Percentiles rank a stretch among this genome's conserved stretches.
These are phyloP conservation scores for Carex scoparia DNA, from an alignment of 176 grass and related monocot species.

Conservation along the genomic window DNA sequence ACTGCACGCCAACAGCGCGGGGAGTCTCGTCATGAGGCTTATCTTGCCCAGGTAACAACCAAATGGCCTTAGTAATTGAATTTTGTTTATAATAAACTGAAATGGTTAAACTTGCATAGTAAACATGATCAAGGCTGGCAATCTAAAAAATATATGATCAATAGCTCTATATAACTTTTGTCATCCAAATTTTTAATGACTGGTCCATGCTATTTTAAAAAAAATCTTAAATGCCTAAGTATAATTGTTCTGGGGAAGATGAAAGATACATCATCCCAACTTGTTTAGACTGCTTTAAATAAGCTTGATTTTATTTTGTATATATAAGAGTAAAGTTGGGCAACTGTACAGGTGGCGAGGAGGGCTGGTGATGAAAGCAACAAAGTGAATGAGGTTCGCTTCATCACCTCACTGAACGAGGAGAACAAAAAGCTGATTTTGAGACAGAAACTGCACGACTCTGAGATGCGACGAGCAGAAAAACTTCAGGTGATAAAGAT, in stretches of 20 bases:
- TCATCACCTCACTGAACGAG: slow-evolving; percentile 97
- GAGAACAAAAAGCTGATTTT: slow-evolving; percentile 96
- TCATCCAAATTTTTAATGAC: neutral
- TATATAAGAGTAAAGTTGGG: neutral
- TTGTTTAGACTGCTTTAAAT: neutral
- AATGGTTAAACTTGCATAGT: neutral
- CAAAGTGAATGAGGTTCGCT: slow-evolving; percentile 99
- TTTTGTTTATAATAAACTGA: neutral
- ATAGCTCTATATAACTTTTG: neutral
- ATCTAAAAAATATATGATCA: neutral
- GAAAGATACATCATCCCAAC: neutral
- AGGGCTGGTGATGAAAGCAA: slow-evolving; percentile 95
- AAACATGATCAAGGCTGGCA: neutral
- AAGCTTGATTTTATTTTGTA: neutral
- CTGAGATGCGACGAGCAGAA: slow-evolving; percentile 95
- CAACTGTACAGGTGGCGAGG: slow-evolving; percentile 44
- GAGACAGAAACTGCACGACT: slow-evolving; percentile 90
- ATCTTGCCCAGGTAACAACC: slow-evolving; percentile 59
- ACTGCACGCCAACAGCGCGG: slow-evolving; percentile 88
- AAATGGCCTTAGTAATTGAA: neutral
- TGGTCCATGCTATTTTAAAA: too few relatives aligned
- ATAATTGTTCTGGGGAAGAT: neutral
- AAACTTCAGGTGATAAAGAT: slow-evolving; percentile 95
- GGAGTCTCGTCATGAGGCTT: slow-evolving; percentile 86
- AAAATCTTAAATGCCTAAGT: too few relatives aligned